Evolutionary conservation across 2,329 filamentous ascomycete species (phyloP).

Genomic region (Bipolaris bicolor): DNA sequence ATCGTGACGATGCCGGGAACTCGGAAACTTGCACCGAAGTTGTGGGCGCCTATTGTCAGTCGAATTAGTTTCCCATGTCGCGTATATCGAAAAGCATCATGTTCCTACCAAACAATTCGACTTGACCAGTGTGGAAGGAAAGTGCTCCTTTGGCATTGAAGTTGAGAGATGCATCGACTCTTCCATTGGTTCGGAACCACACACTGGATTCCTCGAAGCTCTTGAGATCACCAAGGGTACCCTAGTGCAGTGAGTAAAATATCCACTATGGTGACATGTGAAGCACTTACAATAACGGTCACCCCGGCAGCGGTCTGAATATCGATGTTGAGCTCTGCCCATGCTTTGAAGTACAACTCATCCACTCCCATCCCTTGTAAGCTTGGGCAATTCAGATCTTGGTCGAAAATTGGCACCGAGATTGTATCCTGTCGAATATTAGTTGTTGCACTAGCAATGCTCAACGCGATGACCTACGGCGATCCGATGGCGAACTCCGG

Average conservation of each 20-base stretch:
- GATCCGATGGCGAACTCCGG: neutral
- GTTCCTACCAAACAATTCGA: neutral
- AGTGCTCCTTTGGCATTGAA: neutral
- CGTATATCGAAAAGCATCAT: no score
- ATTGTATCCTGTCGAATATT: no score
- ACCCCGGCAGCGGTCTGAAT: neutral
- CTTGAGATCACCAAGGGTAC: neutral
- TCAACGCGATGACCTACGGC: no score
- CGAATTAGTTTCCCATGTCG: no score
- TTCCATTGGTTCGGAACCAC: neutral
- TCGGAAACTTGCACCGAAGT: conserved; percentile 3
- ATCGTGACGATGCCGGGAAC: conserved; percentile 10
- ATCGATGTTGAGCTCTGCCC: neutral
- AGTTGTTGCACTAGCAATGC: no score
- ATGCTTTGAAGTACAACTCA: neutral
- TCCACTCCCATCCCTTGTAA: no score
- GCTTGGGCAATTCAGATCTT: no score
- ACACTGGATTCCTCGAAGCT: neutral
- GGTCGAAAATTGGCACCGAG: no score
- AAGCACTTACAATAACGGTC: neutral
- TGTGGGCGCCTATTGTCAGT: neutral
- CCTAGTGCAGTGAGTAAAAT: no score
- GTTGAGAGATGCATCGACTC: neutral
- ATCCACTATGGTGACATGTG: no score
- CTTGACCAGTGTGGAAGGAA: neutral